These are phyloP conservation scores for Neopestalotiopsis rosae DNA, from an alignment of 2,329 filamentous ascomycete genomes.

Conservation along the genomic window DNA sequence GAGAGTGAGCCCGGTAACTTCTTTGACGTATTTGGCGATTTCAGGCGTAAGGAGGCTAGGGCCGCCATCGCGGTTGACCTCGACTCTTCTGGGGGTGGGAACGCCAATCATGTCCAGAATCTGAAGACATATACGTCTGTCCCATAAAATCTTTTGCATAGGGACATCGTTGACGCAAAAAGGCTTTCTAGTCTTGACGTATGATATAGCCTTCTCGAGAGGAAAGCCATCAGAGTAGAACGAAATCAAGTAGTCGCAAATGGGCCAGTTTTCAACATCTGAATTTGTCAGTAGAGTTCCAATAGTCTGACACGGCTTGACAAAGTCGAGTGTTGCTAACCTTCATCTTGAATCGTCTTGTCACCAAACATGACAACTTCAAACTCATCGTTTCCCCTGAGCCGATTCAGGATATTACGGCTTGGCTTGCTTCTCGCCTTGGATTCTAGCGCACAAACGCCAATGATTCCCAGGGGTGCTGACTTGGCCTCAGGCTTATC, in stretches of 20 bases:
- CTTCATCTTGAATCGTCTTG: constrained; percentile 97
- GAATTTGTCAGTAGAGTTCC: constrained; percentile 29
- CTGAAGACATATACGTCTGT: constrained; percentile 85
- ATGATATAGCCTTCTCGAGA: constrained; percentile 94
- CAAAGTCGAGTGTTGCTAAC: constrained; percentile 41
- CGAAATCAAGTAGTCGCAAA: constrained; percentile 88
- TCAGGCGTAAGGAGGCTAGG: constrained; percentile 80
- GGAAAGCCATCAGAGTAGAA: constrained; percentile 99
- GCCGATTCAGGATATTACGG: constrained; percentile 89
- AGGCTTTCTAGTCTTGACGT: constrained; percentile 89
- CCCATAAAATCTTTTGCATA: constrained; percentile 98
- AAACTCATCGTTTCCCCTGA: constrained; percentile 90
- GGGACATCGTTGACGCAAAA: constrained; percentile 97
- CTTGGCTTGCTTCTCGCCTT: constrained; percentile 98
- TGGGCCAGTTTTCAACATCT: constrained; percentile 48
- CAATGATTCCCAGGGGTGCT: constrained; percentile 73
- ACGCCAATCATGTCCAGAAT: constrained; percentile 90
- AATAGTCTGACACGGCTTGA: background rate
- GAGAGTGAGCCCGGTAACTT: constrained; percentile 78
- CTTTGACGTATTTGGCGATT: constrained; percentile 78
- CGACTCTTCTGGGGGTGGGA: constrained; percentile 84
- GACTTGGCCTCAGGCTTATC: constrained; percentile 67
- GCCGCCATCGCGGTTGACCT: constrained; percentile 92
- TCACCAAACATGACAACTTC: constrained; percentile 98
- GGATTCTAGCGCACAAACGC: constrained; percentile 92